phyloP scores from a whole-genome alignment of 1,284 basidiomycete species.

The Ustilago bromivora region DNA sequence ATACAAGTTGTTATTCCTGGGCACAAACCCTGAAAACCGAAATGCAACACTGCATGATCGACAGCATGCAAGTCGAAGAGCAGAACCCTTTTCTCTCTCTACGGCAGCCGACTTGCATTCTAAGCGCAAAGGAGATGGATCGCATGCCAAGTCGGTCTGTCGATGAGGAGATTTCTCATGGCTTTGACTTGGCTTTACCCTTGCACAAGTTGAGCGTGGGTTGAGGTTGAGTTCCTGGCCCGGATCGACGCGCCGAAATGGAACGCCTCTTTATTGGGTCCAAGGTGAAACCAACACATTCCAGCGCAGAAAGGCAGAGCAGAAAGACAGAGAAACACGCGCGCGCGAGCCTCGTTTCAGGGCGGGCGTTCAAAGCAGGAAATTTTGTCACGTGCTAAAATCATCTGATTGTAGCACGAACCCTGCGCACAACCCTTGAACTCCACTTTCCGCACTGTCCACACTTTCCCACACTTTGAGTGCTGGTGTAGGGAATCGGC shows the following conservation, averaged over 20 bases:
- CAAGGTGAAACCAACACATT: slow-evolving; percentile 7
- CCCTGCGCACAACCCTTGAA: too few relatives aligned
- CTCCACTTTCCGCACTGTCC: too few relatives aligned
- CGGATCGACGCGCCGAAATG: slow-evolving; percentile 8
- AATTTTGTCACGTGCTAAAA: too few relatives aligned
- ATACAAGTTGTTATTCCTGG: neutral
- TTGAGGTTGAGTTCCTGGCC: slow-evolving; percentile 3
- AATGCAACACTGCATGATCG: slow-evolving; percentile 8
- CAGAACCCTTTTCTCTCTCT: neutral
- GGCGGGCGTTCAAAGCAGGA: neutral
- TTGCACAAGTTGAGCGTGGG: neutral
- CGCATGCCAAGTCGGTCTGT: slow-evolving; percentile 9
- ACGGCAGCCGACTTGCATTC: neutral
- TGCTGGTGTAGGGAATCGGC: too few relatives aligned
- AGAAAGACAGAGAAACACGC: neutral
- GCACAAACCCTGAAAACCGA: slow-evolving; percentile 2
- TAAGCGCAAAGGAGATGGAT: neutral
- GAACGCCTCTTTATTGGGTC: slow-evolving; percentile 1
- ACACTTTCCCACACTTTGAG: too few relatives aligned
- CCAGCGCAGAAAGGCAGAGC: neutral
- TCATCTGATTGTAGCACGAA: too few relatives aligned
- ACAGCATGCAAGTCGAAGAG: slow-evolving; percentile 7
- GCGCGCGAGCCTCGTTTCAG: slow-evolving; percentile 8
- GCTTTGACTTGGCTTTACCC: neutral
- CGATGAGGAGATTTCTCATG: neutral